Base-by-base conservation (phyloP, 345 rosid genomes). In the Brassica nigra region DNA sequence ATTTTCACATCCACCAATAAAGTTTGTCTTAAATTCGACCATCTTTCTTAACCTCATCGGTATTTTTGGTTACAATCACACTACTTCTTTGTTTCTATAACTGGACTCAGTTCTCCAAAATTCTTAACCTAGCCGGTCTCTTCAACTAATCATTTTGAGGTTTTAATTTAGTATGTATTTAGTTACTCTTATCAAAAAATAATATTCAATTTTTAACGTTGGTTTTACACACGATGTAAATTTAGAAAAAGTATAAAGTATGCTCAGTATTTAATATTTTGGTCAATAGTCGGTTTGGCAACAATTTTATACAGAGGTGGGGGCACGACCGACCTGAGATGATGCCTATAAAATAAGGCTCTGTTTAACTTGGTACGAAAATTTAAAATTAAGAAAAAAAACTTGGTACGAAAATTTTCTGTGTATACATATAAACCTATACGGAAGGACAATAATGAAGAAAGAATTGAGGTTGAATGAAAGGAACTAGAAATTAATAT, bases 381-480 rank as follows among this genome's bases (percentile, higher is more conserved):
- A 23, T 23, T 23, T 23, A 23, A 23, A 23, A 23, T 23, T 23
- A 23, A 23, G 27, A 23, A 23, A 23, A 23, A 23, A 23, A 23
- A 23, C 28, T 34, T 5, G 47, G 47, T 7, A 78, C 81, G 77
- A 66, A 42, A 71, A 4, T 6, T 37, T 54, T 36, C 5, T 66
- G 18, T 31, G 44, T 57, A 3, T 29, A 9, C 29, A 73, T 57
- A 29, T 14, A 58, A 58, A 66, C 57, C 5, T 67, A 59, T 44
- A 74, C 47, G 57, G 58, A 79, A 73, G 74, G 74, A 79, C 70
- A 79, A 79, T 79, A 67, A 73, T 79, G 82, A 67, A 67, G 62
- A 67, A 67, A 73, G 33, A 61, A 66, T 15, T 78, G 59, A 78
- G 42, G 58, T 12, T 47, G 15, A 47, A 47, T 71, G 34, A 71